Conservation (phyloP, 2,329 filamentous ascomycete species). For the Cladosporium austrohemisphaericum region DNA sequence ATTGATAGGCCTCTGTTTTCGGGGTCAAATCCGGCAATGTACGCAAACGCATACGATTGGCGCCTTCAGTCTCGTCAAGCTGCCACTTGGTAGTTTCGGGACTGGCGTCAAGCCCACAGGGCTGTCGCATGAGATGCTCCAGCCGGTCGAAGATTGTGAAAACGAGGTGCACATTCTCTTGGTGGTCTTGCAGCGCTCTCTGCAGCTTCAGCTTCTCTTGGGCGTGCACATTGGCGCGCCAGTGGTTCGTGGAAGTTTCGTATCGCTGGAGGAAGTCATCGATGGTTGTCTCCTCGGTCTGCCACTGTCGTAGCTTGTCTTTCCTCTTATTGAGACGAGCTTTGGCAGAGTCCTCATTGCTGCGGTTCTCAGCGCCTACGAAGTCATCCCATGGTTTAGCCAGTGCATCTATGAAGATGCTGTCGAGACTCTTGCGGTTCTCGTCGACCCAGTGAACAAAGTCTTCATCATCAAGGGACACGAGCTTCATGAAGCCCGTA, state of each 20-base stretch:
- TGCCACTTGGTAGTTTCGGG: conserved; percentile 70
- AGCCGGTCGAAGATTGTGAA: conserved; percentile 73
- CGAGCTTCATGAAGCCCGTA: conserved; percentile 75
- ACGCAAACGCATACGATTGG: conserved; percentile 89
- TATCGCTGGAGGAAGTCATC: conserved; percentile 77
- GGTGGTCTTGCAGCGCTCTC: conserved; percentile 82
- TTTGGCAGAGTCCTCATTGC: conserved; percentile 71
- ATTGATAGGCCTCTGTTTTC: conserved; percentile 71
- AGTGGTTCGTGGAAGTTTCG: conserved; percentile 79
- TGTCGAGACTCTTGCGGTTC: conserved; percentile 72
- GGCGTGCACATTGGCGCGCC: conserved; percentile 92
- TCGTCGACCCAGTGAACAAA: conserved; percentile 87
- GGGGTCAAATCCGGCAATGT: conserved; percentile 73
- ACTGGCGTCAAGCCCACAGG: conserved; percentile 72
- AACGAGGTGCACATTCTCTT: conserved; percentile 80
- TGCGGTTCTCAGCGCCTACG: conserved; percentile 74
- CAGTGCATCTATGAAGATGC: conserved; percentile 75
- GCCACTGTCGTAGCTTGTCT: conserved; percentile 80
- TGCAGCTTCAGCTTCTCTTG: conserved; percentile 92
- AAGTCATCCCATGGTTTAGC: conserved; percentile 86
- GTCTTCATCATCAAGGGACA: conserved; percentile 81
- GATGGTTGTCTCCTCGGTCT: conserved; percentile 61
- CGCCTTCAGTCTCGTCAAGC: conserved; percentile 89
- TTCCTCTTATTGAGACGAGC: conserved; percentile 68
- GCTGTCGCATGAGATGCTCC: conserved; percentile 70